Evolutionary conservation across 805 yeast genomes (phyloP), one percentile per base, ranked within the genome.

Genomic region (Spathaspora passalidarum): DNA sequence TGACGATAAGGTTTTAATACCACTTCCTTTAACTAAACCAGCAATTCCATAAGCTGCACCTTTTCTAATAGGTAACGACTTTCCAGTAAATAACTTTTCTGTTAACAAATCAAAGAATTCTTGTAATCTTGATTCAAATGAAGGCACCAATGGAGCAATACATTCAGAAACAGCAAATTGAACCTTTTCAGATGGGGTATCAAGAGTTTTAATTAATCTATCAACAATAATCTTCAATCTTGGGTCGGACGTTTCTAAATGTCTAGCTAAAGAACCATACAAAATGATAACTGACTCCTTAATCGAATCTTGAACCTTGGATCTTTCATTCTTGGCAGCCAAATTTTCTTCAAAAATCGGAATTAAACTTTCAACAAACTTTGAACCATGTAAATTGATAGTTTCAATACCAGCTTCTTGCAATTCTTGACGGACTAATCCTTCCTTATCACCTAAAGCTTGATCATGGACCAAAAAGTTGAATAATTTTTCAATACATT

Each of bases 41-140:
- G 98, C 87, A 55, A 94, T 78, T 63, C 98, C 99, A 68, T 88
- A 90, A 1, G 98, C 98, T 2, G 97, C 92, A 59, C 98, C 99
- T 53, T 92, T 79, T 60, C 96, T 78, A n/a, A 74, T 71, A 1
- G 78, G 77, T 32, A 71, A 57, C 1, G 67, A 54, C 25, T 69
- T 68, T 2, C 81, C 81, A 7, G 66, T 61, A 58, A 87, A 81
- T 20, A 91, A 68, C 52, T 78, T 81, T 5, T 70, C 78, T 57
- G 87, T 77, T 42, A 90, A 68, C 3, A 57, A 54, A 32, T 83
- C 86, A 47, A 88, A 66, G 53, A 85, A 80, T 0, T 65, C 62
- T 21, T 75, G 76, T 22, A 84, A 74, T 13, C 73, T 69, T 2
- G 74, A 59, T 32, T 68, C 74, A 47, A 86, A 78, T 13, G 80